Conservation (phyloP, 805 yeast genomes). For the Candida koratica region DNA sequence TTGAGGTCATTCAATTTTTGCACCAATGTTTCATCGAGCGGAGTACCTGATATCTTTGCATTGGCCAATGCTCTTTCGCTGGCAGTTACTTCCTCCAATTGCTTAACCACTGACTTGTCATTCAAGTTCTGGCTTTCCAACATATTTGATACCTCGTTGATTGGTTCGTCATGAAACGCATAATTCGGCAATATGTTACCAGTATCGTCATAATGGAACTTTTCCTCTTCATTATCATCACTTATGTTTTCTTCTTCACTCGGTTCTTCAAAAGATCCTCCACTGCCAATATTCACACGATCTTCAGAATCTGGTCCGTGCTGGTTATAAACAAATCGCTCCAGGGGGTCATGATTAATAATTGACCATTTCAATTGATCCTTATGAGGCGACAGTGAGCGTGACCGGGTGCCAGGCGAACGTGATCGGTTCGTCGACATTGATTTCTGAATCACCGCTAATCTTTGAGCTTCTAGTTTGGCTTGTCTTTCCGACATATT, state of each 20-base stretch:
- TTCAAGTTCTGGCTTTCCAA: slow-evolving; percentile 38
- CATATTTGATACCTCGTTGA: slow-evolving; percentile 33
- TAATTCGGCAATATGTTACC: slow-evolving; percentile 56
- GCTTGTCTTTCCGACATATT: slow-evolving; percentile 35
- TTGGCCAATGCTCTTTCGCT: slow-evolving; percentile 57
- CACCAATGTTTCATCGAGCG: slow-evolving; percentile 31
- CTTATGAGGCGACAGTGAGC: slow-evolving; percentile 36
- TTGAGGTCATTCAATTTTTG: slow-evolving; percentile 33
- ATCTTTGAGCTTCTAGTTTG: slow-evolving; percentile 39
- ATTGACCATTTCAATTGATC: slow-evolving; percentile 60
- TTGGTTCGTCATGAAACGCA: slow-evolving; percentile 43
- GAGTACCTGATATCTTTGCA: slow-evolving; percentile 43
- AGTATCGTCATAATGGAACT: slow-evolving; percentile 59
- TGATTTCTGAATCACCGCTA: slow-evolving; percentile 37
- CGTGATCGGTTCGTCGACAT: slow-evolving; percentile 36
- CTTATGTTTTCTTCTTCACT: slow-evolving; percentile 61
- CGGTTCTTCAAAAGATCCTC: slow-evolving; percentile 21
- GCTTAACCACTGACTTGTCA: slow-evolving; percentile 47
- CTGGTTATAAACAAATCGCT: slow-evolving; percentile 41
- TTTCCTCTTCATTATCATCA: slow-evolving; percentile 53
- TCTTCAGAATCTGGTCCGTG: slow-evolving; percentile 32
- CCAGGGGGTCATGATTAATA: slow-evolving; percentile 70
- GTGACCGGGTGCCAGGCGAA: slow-evolving; percentile 29
- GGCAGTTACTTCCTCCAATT: slow-evolving; percentile 54
- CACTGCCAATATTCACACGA: slow-evolving; percentile 28